Evolutionary conservation across 495 filamentous ascomycete species (phyloP).

Genomic region (Aspergillus hancockii): DNA sequence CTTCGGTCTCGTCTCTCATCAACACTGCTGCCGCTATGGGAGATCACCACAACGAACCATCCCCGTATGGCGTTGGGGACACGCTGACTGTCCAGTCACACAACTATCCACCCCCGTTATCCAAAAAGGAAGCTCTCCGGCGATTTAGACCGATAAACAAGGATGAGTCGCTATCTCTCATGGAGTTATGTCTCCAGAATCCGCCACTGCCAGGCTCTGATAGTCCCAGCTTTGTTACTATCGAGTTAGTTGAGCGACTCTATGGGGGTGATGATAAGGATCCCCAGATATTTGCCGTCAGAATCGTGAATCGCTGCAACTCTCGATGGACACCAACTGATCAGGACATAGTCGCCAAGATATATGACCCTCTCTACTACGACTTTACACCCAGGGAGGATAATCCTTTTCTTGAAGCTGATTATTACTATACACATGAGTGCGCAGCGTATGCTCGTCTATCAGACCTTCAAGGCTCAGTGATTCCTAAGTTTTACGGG

Average conservation of each 20-base stretch:
- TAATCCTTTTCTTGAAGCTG: slow-evolving; percentile 28
- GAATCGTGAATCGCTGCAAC: not conserved
- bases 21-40: no score
- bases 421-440: slow-evolving; percentile 31
- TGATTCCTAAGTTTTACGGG: slow-evolving; percentile 25
- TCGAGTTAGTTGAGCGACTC: not conserved
- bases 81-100: not conserved
- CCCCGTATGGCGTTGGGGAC: not conserved
- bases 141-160: not conserved
- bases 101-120: not conserved
- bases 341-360: slow-evolving; percentile 26
- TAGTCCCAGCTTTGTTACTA: not conserved
- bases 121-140: slow-evolving; percentile 2
- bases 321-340: not conserved
- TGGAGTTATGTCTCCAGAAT: slow-evolving; percentile 9
- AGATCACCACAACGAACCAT: not conserved
- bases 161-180: slow-evolving; percentile 7
- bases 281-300: slow-evolving; percentile 6
- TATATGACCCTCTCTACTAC: slow-evolving; percentile 34
- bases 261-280: not conserved
- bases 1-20: no score
- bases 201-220: slow-evolving; percentile 6
- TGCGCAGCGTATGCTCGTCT: slow-evolving; percentile 25
- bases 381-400: slow-evolving; percentile 25
- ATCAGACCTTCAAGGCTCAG: slow-evolving; percentile 17